phyloP scores from a whole-genome alignment of 805 yeast species.

The Myxozyma nipponensis region DNA sequence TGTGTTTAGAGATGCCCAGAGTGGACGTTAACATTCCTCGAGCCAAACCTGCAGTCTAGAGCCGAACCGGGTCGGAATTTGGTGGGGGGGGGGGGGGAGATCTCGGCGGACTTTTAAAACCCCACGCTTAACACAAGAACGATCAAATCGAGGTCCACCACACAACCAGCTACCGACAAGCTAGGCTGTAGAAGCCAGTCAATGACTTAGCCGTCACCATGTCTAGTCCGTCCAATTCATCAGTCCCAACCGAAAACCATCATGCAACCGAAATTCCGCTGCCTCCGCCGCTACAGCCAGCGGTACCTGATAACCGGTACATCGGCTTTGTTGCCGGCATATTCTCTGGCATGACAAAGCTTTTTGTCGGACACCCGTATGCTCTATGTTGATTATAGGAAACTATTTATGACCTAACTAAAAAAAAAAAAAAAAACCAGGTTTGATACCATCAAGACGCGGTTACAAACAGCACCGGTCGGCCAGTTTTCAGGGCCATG shows the following conservation, averaged over 20 bases:
- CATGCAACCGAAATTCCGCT: constrained; percentile 14
- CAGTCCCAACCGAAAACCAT: not conserved
- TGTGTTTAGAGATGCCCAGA: too few relatives aligned
- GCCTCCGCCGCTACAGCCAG: constrained; percentile 22
- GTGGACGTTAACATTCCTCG: too few relatives aligned
- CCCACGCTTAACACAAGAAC: too few relatives aligned
- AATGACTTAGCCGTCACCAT: not conserved
- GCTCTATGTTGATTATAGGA: constrained; percentile 1
- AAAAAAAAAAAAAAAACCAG: constrained; percentile 7
- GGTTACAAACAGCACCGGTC: constrained; percentile 71
- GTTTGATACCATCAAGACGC: constrained; percentile 83
- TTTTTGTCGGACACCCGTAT: constrained; percentile 82
- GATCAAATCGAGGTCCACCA: too few relatives aligned
- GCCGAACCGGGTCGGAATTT: too few relatives aligned
- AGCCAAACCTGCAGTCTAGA: too few relatives aligned
- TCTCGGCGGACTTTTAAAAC: too few relatives aligned
- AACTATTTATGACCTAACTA: not conserved
- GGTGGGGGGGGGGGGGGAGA: too few relatives aligned
- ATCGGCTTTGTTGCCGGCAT: constrained; percentile 82
- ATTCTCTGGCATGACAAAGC: constrained; percentile 81
- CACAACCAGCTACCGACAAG: too few relatives aligned
- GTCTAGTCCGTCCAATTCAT: not conserved
- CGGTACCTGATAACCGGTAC: constrained; percentile 15
- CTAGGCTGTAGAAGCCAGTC: too few relatives aligned
- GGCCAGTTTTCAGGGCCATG: constrained; percentile 73